Percentiles rank a stretch among this genome's conserved stretches.
These are phyloP conservation scores for Sporothrix globosa DNA, from an alignment of 2,329 filamentous ascomycete genomes.

Conservation along the genomic window DNA sequence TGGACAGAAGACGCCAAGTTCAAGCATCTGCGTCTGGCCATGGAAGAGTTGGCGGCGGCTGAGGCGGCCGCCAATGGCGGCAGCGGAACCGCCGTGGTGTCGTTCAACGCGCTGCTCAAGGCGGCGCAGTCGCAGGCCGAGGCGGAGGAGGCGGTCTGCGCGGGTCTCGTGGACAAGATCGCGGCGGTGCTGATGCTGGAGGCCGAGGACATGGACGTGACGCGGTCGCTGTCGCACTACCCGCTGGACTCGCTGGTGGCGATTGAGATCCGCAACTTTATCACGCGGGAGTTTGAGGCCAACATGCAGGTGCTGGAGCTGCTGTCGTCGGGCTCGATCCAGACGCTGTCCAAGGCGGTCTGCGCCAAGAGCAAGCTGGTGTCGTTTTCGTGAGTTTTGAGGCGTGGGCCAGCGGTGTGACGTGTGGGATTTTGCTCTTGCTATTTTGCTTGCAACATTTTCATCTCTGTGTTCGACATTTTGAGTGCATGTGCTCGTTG, in stretches of 20 bases:
- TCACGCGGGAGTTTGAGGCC: slow-evolving; percentile 53
- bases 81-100: slow-evolving; percentile 43
- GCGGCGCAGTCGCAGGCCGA: slow-evolving; percentile 49
- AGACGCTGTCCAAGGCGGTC: slow-evolving; percentile 35
- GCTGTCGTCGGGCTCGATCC: slow-evolving; percentile 52
- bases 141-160: slow-evolving; percentile 50
- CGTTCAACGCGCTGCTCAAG: slow-evolving; percentile 49
- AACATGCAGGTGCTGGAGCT: slow-evolving; percentile 60
- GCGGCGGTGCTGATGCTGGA: slow-evolving; percentile 55
- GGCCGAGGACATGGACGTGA: slow-evolving; percentile 53
- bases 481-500: not conserved
- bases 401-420: not conserved
- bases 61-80: slow-evolving; percentile 39
- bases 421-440: no score
- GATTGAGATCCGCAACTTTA: slow-evolving; percentile 56
- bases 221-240: slow-evolving; percentile 48
- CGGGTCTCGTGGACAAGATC: slow-evolving; percentile 53
- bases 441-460: no score
- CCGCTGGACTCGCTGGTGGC: slow-evolving; percentile 55
- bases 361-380: slow-evolving; percentile 36
- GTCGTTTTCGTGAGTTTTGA: slow-evolving; percentile 14
- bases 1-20: slow-evolving; percentile 60
- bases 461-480: not conserved
- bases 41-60: slow-evolving; percentile 44
- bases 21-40: slow-evolving; percentile 49